Evolutionary conservation across 1,284 basidiomycete genomes (phyloP).

Genomic region (Trichosporon coremiiforme): DNA sequence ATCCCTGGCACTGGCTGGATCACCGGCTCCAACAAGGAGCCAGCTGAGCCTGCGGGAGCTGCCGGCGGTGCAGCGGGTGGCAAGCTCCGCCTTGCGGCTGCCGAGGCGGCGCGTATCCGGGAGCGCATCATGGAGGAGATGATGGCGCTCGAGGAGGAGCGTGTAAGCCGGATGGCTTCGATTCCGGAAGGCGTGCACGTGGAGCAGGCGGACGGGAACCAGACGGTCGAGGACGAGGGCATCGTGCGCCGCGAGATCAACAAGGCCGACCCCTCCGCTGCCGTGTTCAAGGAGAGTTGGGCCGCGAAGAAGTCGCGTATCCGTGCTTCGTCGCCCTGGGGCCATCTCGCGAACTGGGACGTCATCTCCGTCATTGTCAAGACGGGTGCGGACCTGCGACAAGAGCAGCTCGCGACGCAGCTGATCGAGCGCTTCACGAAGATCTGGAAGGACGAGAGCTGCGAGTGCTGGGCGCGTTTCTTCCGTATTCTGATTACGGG

Average conservation of each 20-base stretch:
- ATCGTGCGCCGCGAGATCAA: slow-evolving; percentile 92
- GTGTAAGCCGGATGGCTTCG: slow-evolving; percentile 90
- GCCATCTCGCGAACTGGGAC: slow-evolving; percentile 77
- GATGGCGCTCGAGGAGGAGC: slow-evolving; percentile 92
- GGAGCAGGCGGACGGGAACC: slow-evolving; percentile 51
- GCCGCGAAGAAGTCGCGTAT: slow-evolving; percentile 92
- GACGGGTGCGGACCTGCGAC: slow-evolving; percentile 92
- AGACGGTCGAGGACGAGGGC: slow-evolving; percentile 81
- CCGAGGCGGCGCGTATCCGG: slow-evolving; percentile 85
- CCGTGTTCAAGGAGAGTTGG: slow-evolving; percentile 97
- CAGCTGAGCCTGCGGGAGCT: neutral
- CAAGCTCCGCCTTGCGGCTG: slow-evolving; percentile 69
- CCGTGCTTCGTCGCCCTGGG: slow-evolving; percentile 89
- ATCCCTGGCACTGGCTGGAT: slow-evolving; percentile 69
- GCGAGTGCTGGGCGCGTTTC: slow-evolving; percentile 86
- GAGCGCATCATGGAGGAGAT: slow-evolving; percentile 99
- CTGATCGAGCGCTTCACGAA: slow-evolving; percentile 88
- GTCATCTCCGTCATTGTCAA: slow-evolving; percentile 97
- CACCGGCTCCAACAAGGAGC: slow-evolving; percentile 43
- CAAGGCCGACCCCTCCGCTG: slow-evolving; percentile 91
- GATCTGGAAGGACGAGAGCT: slow-evolving; percentile 93
- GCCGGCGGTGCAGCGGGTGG: slow-evolving; percentile 42
- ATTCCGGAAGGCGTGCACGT: slow-evolving; percentile 65
- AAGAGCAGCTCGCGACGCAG: slow-evolving; percentile 96
- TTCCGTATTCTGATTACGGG: slow-evolving; percentile 92